Percentiles rank a stretch among this genome's conserved stretches.
Conservation (phyloP, 2,329 filamentous ascomycete genomes). For the Trichoderma sp. region DNA sequence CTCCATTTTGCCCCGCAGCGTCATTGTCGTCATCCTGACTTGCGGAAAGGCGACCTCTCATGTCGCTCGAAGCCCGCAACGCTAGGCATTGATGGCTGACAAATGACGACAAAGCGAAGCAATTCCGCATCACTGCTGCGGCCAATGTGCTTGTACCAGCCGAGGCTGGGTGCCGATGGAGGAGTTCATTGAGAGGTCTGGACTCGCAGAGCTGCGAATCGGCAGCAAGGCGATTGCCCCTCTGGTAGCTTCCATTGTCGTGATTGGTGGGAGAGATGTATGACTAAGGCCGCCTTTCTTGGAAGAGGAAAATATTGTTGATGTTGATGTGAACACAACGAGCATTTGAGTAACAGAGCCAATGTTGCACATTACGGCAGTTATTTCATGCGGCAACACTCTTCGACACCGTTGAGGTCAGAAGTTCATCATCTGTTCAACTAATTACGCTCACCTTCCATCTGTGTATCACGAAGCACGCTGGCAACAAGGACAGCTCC, state of each 20-base stretch:
- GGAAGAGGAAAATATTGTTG: not conserved
- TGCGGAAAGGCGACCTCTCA: not conserved
- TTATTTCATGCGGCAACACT: not conserved
- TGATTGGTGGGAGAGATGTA: not conserved
- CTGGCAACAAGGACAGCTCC: constrained; percentile 32
- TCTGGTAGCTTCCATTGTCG: not conserved
- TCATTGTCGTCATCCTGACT: constrained; percentile 27
- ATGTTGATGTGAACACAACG: not conserved
- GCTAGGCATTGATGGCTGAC: constrained; percentile 15
- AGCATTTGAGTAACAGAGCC: not conserved
- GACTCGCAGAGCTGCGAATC: not conserved
- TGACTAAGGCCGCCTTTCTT: not conserved
- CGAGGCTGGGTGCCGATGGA: not conserved
- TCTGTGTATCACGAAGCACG: constrained; percentile 15
- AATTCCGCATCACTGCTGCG: not conserved
- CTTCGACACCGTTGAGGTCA: not conserved
- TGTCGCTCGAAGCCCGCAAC: constrained; percentile 5
- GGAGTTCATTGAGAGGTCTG: not conserved
- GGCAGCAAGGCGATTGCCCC: not conserved
- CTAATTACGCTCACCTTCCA: not conserved
- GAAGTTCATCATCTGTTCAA: not conserved
- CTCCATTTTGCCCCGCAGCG: constrained; percentile 24
- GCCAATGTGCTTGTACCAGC: not conserved
- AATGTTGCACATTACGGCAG: not conserved
- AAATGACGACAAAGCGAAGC: constrained; percentile 15